Evolutionary conservation across 2,329 filamentous ascomycete genomes (phyloP).

Genomic region (Penicillium crustosum): DNA sequence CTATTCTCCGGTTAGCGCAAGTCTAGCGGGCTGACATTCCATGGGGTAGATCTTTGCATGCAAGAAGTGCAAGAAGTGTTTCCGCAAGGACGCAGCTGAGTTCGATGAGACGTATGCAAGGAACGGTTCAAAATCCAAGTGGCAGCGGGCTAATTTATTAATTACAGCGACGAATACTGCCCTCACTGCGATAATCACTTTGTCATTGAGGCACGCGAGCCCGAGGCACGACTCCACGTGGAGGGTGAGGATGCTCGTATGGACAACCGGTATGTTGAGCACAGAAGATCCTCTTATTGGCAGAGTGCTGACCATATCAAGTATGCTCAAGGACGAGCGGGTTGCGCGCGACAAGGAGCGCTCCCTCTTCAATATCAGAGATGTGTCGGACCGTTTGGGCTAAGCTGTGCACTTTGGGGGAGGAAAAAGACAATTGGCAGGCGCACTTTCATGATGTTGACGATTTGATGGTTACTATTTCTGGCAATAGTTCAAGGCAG

Average conservation of each 20-base stretch:
- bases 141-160: slow-evolving; percentile 1
- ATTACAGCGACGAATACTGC: slow-evolving; percentile 84
- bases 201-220: slow-evolving; percentile 82
- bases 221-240: slow-evolving; percentile 77
- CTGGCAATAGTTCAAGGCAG: slow-evolving; percentile 9
- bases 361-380: slow-evolving; percentile 74
- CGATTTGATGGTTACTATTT: slow-evolving; percentile 26
- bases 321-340: slow-evolving; percentile 90
- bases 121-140: not conserved
- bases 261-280: slow-evolving; percentile 61
- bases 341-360: slow-evolving; percentile 59
- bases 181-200: slow-evolving; percentile 99
- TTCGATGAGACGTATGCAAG: slow-evolving; percentile 73
- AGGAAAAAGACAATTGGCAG: not conserved
- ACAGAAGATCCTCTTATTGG: not conserved
- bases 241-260: slow-evolving; percentile 88
- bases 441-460: slow-evolving; percentile 31
- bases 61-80: slow-evolving; percentile 99
- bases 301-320: slow-evolving; percentile 28
- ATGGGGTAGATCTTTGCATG: slow-evolving; percentile 69
- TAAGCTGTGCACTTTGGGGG: slow-evolving; percentile 40
- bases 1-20: not conserved
- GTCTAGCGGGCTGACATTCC: slow-evolving; percentile 18
- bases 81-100: slow-evolving; percentile 87
- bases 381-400: slow-evolving; percentile 73